Evolutionary conservation across 208 protist species (phyloP), one percentile per base, ranked within the genome.

Genomic region (Leishmania tropica): DNA sequence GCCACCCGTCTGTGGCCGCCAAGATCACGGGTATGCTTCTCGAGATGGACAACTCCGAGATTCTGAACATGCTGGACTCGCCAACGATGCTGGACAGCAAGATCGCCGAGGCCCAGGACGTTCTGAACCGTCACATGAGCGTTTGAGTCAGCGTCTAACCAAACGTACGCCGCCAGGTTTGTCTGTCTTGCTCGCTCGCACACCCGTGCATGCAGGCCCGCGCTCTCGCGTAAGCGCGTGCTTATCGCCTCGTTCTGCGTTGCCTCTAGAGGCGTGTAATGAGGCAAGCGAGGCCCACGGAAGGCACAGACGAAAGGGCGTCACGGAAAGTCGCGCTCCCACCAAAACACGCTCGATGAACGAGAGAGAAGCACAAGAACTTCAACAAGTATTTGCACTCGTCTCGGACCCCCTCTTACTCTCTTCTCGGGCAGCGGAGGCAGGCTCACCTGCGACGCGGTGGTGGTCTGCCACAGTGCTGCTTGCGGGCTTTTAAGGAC

Each of bases 21-120:
- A 99, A 99, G 96, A 99, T 99, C 91, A 99, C 99, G 62, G 99
- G 99, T 89, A 99, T 99, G 99, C 92, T 99, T 17, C 93, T 99
- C 42, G 99, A 99, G 90, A 99, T 99, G 93, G 97, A 99, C 83
- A 98, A 96, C 87, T 79, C 83, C 74, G 98, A 99, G 81, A 96
- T 99, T 85, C 88, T 99, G 45, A 89, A 96, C 85, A 96, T 99
- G 80, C 92, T 99, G 74, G 98, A 99, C 82, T 96, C 85, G 72
- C 90, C 89, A 56, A 84, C 92, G 35, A 81, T 98, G 68, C 94
- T 99, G 78, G 81, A 92, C 78, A 89, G 89, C 80, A 99, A 99
- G 97, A 98, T 99, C 77, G 88, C 94, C 15, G 99, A 99, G 93
- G 99, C 99, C 35, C 80, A 98, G 72, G 89, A 96, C 37, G 98